phyloP scores from a whole-genome alignment of 257 asterid species.

The Petunia secreta region DNA sequence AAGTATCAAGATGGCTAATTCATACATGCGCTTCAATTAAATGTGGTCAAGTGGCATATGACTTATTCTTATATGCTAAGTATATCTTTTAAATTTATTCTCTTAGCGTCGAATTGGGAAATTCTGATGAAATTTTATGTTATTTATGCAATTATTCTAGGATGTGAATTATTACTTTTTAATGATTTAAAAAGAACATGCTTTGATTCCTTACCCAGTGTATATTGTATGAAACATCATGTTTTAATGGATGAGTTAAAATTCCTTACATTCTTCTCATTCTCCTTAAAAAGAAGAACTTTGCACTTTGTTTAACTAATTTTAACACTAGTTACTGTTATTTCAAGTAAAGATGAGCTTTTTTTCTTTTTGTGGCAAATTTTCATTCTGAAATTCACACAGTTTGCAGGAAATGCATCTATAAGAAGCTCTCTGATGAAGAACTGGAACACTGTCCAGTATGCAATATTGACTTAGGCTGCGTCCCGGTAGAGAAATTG shows the following conservation, averaged over 20 bases:
- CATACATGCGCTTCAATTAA: not conserved
- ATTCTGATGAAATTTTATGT: not conserved
- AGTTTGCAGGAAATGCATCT: slow-evolving; percentile 96
- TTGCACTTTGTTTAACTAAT: not conserved
- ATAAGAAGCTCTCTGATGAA: slow-evolving; percentile 82
- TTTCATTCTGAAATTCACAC: slow-evolving; percentile 29
- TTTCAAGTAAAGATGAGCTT: not conserved
- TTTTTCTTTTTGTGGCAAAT: not conserved
- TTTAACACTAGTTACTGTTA: slow-evolving; percentile 7
- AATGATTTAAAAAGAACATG: not conserved
- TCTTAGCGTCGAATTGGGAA: not conserved
- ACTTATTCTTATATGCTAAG: not conserved
- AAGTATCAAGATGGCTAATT: not conserved
- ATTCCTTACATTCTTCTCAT: not conserved
- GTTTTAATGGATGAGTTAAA: not conserved
- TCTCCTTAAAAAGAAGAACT: slow-evolving; percentile 1
- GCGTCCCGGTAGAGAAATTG: slow-evolving; percentile 84
- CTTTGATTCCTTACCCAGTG: slow-evolving; percentile 15
- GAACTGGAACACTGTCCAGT: slow-evolving; percentile 86
- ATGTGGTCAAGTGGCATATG: slow-evolving; percentile 3
- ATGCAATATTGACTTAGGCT: slow-evolving; percentile 87
- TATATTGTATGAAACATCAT: not conserved
- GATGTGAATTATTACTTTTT: not conserved
- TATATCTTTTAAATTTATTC: not conserved
- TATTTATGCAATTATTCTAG: not conserved